Evolutionary conservation across 495 filamentous ascomycete genomes (phyloP).

Genomic region (Podospora pseudocomata): DNA sequence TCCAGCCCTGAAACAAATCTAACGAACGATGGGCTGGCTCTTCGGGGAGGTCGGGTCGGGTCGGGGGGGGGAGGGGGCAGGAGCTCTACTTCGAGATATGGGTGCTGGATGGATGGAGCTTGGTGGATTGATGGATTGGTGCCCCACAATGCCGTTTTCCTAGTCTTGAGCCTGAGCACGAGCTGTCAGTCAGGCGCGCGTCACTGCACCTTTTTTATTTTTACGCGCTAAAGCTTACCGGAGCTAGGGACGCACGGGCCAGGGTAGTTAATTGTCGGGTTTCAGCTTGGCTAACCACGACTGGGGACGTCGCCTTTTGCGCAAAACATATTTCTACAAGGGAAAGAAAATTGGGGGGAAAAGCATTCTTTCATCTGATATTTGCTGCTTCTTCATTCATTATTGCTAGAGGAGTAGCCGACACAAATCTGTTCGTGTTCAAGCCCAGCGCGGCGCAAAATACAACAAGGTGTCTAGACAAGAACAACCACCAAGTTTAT

Average conservation of each 20-base stretch:
- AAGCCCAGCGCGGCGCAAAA: background rate
- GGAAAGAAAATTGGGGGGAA: too few relatives aligned
- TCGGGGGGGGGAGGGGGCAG: background rate
- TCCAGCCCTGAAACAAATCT: background rate
- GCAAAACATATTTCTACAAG: too few relatives aligned
- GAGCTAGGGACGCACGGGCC: background rate
- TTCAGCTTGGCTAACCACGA: background rate
- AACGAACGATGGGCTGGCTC: background rate
- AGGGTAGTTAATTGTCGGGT: background rate
- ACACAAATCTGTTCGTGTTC: background rate
- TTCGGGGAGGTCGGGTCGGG: too few relatives aligned
- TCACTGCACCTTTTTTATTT: background rate
- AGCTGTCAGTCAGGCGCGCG: background rate
- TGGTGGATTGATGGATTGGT: background rate
- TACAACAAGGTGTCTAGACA: background rate
- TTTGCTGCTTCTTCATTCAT: background rate
- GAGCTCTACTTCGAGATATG: background rate
- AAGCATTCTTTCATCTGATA: too few relatives aligned
- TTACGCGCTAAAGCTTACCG: background rate
- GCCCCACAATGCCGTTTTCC: background rate
- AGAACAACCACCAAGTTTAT: background rate
- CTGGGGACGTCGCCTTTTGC: background rate
- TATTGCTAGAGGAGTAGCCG: background rate
- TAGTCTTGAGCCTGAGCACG: background rate
- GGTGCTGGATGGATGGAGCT: background rate